Conservation (phyloP, 2,329 filamentous ascomycete genomes). For the Juglanconis oblonga region DNA sequence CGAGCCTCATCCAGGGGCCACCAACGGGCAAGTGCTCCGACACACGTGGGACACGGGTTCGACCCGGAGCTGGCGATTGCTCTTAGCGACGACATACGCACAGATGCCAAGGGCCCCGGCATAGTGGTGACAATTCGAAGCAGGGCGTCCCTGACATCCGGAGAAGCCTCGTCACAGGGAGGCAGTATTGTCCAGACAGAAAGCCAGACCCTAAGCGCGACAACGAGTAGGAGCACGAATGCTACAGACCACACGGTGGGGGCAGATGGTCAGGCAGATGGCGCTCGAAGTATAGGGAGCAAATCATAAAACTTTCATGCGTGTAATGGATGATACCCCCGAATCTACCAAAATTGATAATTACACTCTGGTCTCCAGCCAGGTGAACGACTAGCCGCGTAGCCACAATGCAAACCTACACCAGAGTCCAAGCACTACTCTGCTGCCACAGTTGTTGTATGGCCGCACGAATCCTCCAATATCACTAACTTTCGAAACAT, state of each 20-base stretch:
- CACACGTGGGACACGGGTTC: background rate
- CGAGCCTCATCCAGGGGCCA: background rate
- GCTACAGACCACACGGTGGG: background rate
- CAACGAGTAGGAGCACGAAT: constrained; percentile 4
- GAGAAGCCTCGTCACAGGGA: background rate
- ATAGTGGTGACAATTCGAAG: background rate
- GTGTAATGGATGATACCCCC: background rate
- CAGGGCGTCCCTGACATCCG: constrained; percentile 1
- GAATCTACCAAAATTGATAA: background rate
- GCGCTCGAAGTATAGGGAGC: background rate
- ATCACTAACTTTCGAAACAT: background rate
- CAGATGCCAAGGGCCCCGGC: background rate
- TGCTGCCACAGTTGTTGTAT: background rate
- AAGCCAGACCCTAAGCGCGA: background rate
- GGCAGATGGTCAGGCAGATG: background rate
- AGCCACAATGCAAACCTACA: no score
- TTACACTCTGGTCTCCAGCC: no score
- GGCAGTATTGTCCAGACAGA: background rate
- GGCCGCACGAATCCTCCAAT: background rate
- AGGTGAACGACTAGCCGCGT: no score
- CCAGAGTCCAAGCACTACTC: background rate
- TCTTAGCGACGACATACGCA: background rate
- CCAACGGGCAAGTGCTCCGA: background rate
- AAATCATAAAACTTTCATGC: background rate
- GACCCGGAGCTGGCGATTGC: background rate